Conservation (phyloP, 2,329 filamentous ascomycete species). For the Periglandula ipomoeae region DNA sequence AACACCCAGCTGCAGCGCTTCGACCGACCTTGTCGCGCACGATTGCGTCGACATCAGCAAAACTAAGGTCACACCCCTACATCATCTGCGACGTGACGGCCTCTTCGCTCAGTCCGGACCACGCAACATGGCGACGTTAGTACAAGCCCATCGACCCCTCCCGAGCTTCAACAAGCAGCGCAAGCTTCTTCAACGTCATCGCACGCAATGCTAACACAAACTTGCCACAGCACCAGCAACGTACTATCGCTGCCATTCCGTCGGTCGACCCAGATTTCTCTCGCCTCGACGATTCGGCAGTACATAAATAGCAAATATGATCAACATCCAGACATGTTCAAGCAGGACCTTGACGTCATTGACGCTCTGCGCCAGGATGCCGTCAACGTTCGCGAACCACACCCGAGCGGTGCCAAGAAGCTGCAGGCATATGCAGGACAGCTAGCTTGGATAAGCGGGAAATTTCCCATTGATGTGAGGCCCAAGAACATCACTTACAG, state of each 20-base stretch:
- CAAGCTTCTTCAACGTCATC: neutral
- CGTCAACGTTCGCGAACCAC: conserved; percentile 81
- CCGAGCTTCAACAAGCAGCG: neutral
- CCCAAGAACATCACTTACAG: neutral
- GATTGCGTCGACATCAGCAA: neutral
- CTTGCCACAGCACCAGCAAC: conserved; percentile 32
- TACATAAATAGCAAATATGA: conserved; percentile 99
- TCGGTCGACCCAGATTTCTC: conserved; percentile 67
- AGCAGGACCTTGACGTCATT: conserved; percentile 73
- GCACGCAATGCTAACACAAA: neutral
- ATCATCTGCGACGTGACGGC: neutral
- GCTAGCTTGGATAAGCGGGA: conserved; percentile 84
- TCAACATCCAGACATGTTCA: conserved; percentile 96
- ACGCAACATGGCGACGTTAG: conserved; percentile 5
- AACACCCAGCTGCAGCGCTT: neutral
- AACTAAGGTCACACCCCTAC: neutral
- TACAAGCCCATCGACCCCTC: too few species aligned
- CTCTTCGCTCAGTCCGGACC: neutral
- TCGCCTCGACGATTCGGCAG: conserved; percentile 76
- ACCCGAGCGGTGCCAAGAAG: conserved; percentile 76
- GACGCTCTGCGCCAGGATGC: conserved; percentile 77
- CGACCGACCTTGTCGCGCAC: neutral
- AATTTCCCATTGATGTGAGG: conserved; percentile 84
- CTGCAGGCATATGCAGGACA: conserved; percentile 89
- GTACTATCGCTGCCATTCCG: conserved; percentile 81